Conservation (phyloP, 1,284 basidiomycete genomes). For the Wallemia mellicola region DNA sequence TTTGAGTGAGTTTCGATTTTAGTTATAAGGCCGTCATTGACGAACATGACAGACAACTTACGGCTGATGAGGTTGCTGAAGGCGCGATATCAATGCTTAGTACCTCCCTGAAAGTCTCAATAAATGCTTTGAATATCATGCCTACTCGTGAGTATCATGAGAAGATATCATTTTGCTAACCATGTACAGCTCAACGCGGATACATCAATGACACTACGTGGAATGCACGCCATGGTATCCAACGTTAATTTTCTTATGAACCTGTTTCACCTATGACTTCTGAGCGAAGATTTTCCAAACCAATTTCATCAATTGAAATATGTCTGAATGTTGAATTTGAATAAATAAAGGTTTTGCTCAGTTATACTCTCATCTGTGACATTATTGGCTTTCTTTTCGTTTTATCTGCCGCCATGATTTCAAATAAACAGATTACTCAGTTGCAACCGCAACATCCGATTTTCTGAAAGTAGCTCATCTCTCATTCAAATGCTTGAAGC, state of each 20-base stretch:
- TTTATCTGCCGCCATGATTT: too few species aligned
- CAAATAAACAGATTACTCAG: too few species aligned
- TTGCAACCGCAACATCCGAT: conserved; percentile 6
- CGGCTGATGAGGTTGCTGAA: not conserved
- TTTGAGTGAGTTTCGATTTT: too few species aligned
- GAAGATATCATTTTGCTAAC: too few species aligned
- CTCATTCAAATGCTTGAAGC: conserved; percentile 6
- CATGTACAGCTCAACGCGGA: not conserved
- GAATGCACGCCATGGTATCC: not conserved
- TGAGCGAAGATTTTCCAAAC: not conserved
- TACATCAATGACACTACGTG: not conserved
- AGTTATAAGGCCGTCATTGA: too few species aligned
- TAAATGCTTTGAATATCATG: not conserved
- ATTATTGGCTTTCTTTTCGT: too few species aligned
- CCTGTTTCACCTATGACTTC: not conserved
- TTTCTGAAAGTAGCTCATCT: conserved; percentile 4
- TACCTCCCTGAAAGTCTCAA: not conserved
- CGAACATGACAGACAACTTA: not conserved
- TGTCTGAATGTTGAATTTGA: too few species aligned
- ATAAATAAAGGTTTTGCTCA: too few species aligned
- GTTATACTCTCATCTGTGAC: too few species aligned
- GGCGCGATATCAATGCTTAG: not conserved
- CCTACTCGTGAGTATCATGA: too few species aligned
- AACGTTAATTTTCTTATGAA: not conserved
- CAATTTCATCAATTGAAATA: too few species aligned